Base-by-base conservation (phyloP, 164 flowering plant genomes). In the Tetrastigma voinierianum region DNA sequence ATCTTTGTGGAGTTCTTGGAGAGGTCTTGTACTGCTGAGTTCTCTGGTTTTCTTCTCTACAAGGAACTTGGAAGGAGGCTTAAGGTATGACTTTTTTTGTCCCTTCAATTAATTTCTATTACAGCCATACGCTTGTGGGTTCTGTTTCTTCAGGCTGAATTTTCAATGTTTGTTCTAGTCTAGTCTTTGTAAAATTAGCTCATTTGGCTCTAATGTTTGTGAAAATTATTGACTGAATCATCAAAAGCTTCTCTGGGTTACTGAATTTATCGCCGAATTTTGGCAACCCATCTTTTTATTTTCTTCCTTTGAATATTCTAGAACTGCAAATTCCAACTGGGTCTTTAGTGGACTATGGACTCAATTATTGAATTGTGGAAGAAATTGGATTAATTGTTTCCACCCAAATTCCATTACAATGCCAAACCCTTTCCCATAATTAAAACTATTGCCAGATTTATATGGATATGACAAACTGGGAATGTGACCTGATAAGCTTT, bases 11-110 rank as follows among this genome's bases (percentile, higher is more conserved):
- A 95, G 87, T 95, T 95, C 77, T 65, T 95, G 77, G 97, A 95
- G 84, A 81, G 98, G 85, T 91, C 97, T 51, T 95, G 98, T 76
- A 95, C 97, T 74, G 98, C 98, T 66, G 97, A 91, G 76, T 95
- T 95, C 80, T 95, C 98, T 56, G 98, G 98, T 0, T 95, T 95
- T 64, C 86, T 94, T 67, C 93, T 94, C 58, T 94, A 94, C 81
- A 94, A 91, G 72, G 98, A 94, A 82, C 97, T 94, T 48, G 97
- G 97, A 52, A 85, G 98, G 70, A 87, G 98, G 77, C 97, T 94
- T 65, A 94, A 94, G 97, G 98, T 94, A 73, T 44, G 43, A 43
- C 8, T 70, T 15, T 61, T 6, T 64, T 12, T 25, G 32, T 46
- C 48, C 40, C 40, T 32, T 32, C 40, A 32, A 32, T 47, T 21